Percentiles rank a stretch among this genome's conserved stretches.
Conservation (phyloP, 2,329 filamentous ascomycete genomes). For the Aspergillus amoenus region DNA sequence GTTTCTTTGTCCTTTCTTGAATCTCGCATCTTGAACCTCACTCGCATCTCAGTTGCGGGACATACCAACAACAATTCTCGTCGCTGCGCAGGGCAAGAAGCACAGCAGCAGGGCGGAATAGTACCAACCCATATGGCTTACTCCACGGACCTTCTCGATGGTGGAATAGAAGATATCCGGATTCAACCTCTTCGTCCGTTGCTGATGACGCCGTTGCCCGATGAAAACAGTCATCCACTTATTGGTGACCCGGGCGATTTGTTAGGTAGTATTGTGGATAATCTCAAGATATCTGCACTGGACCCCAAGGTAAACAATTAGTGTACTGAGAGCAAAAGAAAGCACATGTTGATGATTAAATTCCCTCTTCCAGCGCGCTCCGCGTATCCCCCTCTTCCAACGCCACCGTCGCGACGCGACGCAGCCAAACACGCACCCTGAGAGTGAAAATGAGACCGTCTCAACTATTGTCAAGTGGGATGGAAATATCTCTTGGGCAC, state of each 20-base stretch:
- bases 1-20: not conserved
- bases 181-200: slow-evolving; percentile 16
- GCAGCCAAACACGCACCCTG: not conserved
- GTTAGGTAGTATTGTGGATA: slow-evolving; percentile 14
- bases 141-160: slow-evolving; percentile 15
- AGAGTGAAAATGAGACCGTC: not conserved
- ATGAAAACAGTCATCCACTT: not conserved
- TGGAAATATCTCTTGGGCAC: slow-evolving; percentile 22
- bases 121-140: not conserved
- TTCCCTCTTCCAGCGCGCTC: not conserved
- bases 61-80: not conserved
- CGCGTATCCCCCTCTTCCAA: not conserved
- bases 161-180: slow-evolving; percentile 18
- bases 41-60: not conserved
- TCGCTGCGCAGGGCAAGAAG: not conserved
- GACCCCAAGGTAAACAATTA: slow-evolving; percentile 14
- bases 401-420: not conserved
- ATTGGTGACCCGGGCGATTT: slow-evolving; percentile 2
- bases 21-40: not conserved
- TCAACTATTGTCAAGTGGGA: slow-evolving; percentile 18
- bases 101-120: not conserved
- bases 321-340: not conserved
- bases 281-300: slow-evolving; percentile 14
- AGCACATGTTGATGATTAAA: not conserved
- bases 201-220: not conserved